Evolutionary conservation across 257 asterid species (phyloP), one percentile per base, ranked within the genome.

Genomic region (Lycium ferocissimum): DNA sequence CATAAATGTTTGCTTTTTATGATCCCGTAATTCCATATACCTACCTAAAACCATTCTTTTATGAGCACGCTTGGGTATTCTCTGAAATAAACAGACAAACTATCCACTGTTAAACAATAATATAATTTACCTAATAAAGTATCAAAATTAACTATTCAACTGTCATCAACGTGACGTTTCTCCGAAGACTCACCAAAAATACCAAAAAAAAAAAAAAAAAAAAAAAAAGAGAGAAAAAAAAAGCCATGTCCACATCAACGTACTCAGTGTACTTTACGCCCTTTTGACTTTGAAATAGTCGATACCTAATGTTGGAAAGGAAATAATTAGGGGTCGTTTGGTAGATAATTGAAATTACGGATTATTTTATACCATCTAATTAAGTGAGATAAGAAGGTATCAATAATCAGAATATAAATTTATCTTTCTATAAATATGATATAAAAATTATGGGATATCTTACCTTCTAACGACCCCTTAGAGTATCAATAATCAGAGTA

Each of bases 141-240:
- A 79, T 45, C 80, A 33, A 35, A 35, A 80, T 76, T n/a, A n/a
- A n/a, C n/a, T n/a, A n/a, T n/a, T n/a, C 53, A 33, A 63, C 70
- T 85, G 79, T 86, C 87, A 45, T 73, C 80, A 86, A 78, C 14
- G 86, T 85, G 87, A 88, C 89, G 88, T 84, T 86, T 69, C 69
- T 82, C 70, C 62, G 26, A 89, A 84, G 86, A 84, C 86, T 83
- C 87, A 84, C 51, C 33, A 70, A 70, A 70, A 38, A 38, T 17
- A 17, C 7, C 5, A 56, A 56, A 4, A 56, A 3, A 11, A 11
- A 9, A 51, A 1, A 53, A 0, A 56, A 79, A 54, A 6, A 3
- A 8, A 1, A 18, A 20, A 82, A 63, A 22, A n/a, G n/a, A n/a
- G n/a, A n/a, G n/a, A 6, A 3, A 8, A 1, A 18, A 20, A 82